Conservation (phyloP, 805 yeast genomes). For the Metschnikowia baotianmanensis region DNA sequence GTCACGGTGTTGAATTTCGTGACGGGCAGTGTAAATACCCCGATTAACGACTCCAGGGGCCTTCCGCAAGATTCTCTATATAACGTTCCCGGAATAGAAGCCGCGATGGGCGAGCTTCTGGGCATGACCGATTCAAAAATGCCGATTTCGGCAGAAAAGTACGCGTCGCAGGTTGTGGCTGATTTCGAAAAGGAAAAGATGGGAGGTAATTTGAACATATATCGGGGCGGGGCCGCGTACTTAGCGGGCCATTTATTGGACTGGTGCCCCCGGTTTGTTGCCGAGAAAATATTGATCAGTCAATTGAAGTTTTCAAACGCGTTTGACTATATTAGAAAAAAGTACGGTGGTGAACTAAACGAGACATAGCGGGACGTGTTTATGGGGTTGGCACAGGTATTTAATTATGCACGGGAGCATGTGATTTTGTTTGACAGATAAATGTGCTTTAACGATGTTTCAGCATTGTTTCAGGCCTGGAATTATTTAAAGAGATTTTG, state of each 20-base stretch:
- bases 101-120: slow-evolving; percentile 49
- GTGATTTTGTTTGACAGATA: too few relatives aligned
- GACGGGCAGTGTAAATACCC: slow-evolving; percentile 74
- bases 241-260: slow-evolving; percentile 31
- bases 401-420: too few relatives aligned
- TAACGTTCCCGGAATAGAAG: slow-evolving; percentile 47
- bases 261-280: slow-evolving; percentile 46
- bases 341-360: slow-evolving; percentile 11
- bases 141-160: slow-evolving; percentile 57
- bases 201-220: slow-evolving; percentile 43
- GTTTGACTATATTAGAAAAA: slow-evolving; percentile 25
- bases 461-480: too few relatives aligned
- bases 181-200: slow-evolving; percentile 43
- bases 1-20: slow-evolving; percentile 67
- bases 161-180: slow-evolving; percentile 52
- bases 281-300: slow-evolving; percentile 37
- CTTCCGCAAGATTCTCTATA: slow-evolving; percentile 54
- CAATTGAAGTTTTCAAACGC: slow-evolving; percentile 31
- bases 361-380: not conserved
- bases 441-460: too few relatives aligned
- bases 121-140: slow-evolving; percentile 54
- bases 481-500: too few relatives aligned
- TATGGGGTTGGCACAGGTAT: too few relatives aligned
- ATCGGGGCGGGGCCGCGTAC: slow-evolving; percentile 51
- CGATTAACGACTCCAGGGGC: slow-evolving; percentile 63